Evolutionary conservation across 1,284 basidiomycete species (phyloP).

Genomic region (Naganishia sp.): DNA sequence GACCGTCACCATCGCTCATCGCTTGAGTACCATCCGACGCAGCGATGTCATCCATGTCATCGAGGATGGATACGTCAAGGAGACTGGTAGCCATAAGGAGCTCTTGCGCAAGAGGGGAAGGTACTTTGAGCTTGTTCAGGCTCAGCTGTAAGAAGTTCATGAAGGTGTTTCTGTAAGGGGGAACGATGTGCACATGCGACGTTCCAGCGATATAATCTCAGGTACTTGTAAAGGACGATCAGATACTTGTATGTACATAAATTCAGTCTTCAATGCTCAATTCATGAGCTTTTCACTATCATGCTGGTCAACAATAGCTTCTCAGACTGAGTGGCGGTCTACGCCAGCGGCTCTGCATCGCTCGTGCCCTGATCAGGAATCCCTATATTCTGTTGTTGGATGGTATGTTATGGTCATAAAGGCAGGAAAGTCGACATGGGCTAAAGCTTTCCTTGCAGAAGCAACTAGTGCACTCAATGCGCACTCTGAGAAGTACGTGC

Average conservation of each 20-base stretch:
- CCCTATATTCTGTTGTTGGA: constrained; percentile 88
- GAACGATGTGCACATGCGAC: no score
- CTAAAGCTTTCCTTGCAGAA: constrained; percentile 30
- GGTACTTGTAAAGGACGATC: background rate
- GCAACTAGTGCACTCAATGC: constrained; percentile 90
- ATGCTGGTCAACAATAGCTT: no score
- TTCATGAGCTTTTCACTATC: background rate
- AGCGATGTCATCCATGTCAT: constrained; percentile 68
- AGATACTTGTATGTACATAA: background rate
- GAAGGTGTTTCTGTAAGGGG: no score
- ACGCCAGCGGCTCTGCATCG: constrained; percentile 95
- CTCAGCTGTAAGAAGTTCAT: constrained; percentile 33
- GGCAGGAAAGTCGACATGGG: no score
- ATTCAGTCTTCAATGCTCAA: background rate
- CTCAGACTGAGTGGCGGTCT: constrained; percentile 77
- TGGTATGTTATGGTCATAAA: constrained; percentile 42
- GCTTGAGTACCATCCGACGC: constrained; percentile 55
- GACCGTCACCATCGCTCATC: constrained; percentile 57
- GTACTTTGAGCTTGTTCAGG: constrained; percentile 44
- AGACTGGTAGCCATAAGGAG: constrained; percentile 78
- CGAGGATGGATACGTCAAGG: constrained; percentile 75
- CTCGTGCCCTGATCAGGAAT: constrained; percentile 87
- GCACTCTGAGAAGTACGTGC: constrained; percentile 84
- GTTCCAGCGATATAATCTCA: no score
- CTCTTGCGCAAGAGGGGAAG: constrained; percentile 58